Percentiles rank a stretch among this genome's conserved stretches.
phyloP scores from a whole-genome alignment of 192 early-diverging fungal genomes.

The Funneliformis mosseae region DNA sequence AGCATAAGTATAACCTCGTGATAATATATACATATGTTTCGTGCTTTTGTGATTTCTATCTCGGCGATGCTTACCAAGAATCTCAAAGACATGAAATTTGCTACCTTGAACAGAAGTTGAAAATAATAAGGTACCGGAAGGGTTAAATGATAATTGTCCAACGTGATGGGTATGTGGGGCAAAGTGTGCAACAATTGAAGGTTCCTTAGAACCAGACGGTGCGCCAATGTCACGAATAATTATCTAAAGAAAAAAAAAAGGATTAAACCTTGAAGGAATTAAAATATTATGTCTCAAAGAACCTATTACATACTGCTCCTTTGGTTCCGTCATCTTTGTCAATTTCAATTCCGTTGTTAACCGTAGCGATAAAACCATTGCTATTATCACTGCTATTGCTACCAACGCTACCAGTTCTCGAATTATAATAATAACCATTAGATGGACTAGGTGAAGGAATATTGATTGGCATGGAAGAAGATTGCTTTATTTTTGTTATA shows the following conservation, averaged over 20 bases:
- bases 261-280: background rate
- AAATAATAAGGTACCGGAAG: conserved; percentile 65
- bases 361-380: conserved; percentile 22
- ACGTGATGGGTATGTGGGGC: conserved; percentile 72
- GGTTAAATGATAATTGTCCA: conserved; percentile 62
- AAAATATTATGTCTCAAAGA: background rate
- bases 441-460: conserved; percentile 25
- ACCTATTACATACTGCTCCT: conserved; percentile 43
- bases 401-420: background rate
- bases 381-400: conserved; percentile 10
- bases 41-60: conserved; percentile 21
- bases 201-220: conserved; percentile 30
- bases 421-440: conserved; percentile 24
- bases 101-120: conserved; percentile 74
- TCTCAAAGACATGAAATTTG: conserved; percentile 71
- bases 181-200: conserved; percentile 66
- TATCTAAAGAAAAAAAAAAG: conserved; percentile 35
- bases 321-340: conserved; percentile 41
- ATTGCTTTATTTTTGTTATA: conserved; percentile 35
- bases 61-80: conserved; percentile 42
- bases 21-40: conserved; percentile 66
- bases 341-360: conserved; percentile 28
- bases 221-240: conserved; percentile 53
- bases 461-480: conserved; percentile 32
- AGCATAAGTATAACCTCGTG: conserved; percentile 80